Conservation (phyloP, 768 basidiomycete genomes). For the Trichaptum fuscoviolaceum region DNA sequence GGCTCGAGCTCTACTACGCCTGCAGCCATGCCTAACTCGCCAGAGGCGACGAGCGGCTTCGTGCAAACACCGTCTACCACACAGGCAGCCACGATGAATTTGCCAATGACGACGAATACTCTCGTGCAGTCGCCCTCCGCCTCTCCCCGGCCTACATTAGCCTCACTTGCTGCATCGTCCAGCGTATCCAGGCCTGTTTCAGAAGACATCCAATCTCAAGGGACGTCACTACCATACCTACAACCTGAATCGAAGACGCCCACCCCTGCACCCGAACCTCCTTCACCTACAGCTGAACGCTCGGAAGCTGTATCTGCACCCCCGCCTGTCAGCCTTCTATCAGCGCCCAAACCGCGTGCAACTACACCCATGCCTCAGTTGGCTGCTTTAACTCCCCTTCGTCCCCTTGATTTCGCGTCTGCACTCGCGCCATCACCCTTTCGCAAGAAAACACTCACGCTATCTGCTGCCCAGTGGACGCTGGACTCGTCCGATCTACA, state of each 20-base stretch:
- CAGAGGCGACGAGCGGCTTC: too few relatives aligned
- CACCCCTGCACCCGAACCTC: background rate
- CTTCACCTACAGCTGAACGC: background rate
- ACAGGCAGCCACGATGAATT: too few relatives aligned
- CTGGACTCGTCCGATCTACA: slow-evolving; percentile 52
- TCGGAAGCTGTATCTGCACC: background rate
- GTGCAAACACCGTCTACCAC: too few relatives aligned
- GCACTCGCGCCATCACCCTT: slow-evolving; percentile 39
- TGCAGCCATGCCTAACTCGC: too few relatives aligned
- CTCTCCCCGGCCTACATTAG: background rate
- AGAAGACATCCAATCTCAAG: background rate
- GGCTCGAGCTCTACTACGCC: too few relatives aligned
- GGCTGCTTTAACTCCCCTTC: slow-evolving; percentile 41
- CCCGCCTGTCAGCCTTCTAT: background rate
- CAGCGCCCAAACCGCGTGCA: background rate
- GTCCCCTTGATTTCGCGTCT: slow-evolving; percentile 51
- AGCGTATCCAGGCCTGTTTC: background rate
- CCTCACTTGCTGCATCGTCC: background rate
- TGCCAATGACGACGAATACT: background rate
- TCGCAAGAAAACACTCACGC: slow-evolving; percentile 53
- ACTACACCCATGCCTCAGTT: slow-evolving; percentile 8
- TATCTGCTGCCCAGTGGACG: slow-evolving; percentile 66
- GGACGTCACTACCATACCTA: background rate
- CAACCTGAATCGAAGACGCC: background rate
- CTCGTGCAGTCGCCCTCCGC: background rate